Conservation (phyloP, 139 green algal species). For the Chlamydomonas schloesseri region DNA sequence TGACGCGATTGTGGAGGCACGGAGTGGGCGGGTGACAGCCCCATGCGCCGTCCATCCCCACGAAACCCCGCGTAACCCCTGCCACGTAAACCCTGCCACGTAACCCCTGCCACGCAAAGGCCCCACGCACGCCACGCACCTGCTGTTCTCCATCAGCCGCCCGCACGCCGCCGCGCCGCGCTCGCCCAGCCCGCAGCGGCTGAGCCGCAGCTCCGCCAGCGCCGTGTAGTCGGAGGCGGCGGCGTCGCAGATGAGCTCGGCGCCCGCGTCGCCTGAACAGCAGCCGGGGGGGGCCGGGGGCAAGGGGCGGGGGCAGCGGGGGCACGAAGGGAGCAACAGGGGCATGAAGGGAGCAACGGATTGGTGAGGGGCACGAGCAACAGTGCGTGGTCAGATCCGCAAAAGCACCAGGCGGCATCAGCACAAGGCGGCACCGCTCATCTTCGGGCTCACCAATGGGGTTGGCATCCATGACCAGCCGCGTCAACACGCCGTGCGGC, state of each 20-base stretch:
- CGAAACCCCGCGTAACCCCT: too few species aligned
- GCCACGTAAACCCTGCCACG: background rate
- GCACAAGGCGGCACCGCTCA: too few species aligned
- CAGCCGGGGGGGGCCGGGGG: too few species aligned
- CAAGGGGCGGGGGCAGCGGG: too few species aligned
- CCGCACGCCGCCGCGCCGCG: slow-evolving; percentile 9
- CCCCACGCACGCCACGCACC: background rate
- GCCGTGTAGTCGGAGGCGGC: slow-evolving; percentile 30
- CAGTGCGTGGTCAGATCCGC: too few species aligned
- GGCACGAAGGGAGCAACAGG: too few species aligned
- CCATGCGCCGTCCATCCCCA: too few species aligned
- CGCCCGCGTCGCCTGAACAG: slow-evolving; percentile 51
- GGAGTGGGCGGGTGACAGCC: too few species aligned
- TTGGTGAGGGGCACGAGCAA: too few species aligned
- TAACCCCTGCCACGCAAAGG: background rate
- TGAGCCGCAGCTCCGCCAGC: slow-evolving; percentile 27
- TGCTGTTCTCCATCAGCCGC: slow-evolving; percentile 21
- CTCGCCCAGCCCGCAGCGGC: slow-evolving; percentile 20
- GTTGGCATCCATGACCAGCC: slow-evolving; percentile 48
- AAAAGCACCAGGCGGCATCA: too few species aligned
- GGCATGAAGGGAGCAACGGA: too few species aligned
- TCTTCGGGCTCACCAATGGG: slow-evolving; percentile 29
- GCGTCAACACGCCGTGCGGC: slow-evolving; percentile 37
- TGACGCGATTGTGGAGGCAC: too few species aligned
- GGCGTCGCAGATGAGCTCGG: slow-evolving; percentile 48